phyloP scores from a whole-genome alignment of 805 yeast species.

The Ogataea nakhonphanomensis region DNA sequence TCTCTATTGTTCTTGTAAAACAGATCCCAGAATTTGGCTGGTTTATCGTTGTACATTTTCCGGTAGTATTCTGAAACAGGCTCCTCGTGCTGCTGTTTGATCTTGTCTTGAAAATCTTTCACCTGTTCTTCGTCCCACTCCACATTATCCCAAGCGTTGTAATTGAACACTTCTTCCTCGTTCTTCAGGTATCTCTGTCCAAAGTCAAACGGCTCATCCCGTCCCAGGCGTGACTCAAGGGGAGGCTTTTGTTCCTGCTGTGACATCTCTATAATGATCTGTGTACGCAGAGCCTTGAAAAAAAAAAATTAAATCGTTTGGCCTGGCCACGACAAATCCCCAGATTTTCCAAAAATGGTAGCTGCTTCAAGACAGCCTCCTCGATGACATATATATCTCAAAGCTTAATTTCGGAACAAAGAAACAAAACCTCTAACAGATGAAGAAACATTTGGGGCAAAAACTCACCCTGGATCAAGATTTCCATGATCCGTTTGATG shows the following conservation, averaged over 20 bases:
- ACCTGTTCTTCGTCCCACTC: conserved; percentile 95
- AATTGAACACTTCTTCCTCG: conserved; percentile 81
- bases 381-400: neutral
- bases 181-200: conserved; percentile 78
- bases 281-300: neutral
- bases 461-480: conserved; percentile 21
- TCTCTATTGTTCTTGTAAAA: conserved; percentile 88
- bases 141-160: conserved; percentile 96
- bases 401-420: neutral
- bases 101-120: conserved; percentile 67
- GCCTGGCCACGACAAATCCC: conserved; percentile 15
- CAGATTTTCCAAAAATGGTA: conserved; percentile 20
- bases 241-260: conserved; percentile 37
- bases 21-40: conserved; percentile 93
- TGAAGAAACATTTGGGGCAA: conserved; percentile 27
- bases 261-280: neutral
- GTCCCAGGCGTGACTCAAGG: conserved; percentile 61
- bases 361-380: conserved; percentile 19
- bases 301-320: conserved; percentile 7
- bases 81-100: conserved; percentile 66
- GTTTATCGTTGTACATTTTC: conserved; percentile 71
- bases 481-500: conserved; percentile 17
- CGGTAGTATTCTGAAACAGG: conserved; percentile 92
- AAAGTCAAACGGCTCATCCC: conserved; percentile 87
- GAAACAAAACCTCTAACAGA: neutral